Percentiles rank a stretch among this genome's conserved stretches.
Evolutionary conservation across 2,329 filamentous ascomycete genomes (phyloP).

Genomic region (Xylariales sp.): DNA sequence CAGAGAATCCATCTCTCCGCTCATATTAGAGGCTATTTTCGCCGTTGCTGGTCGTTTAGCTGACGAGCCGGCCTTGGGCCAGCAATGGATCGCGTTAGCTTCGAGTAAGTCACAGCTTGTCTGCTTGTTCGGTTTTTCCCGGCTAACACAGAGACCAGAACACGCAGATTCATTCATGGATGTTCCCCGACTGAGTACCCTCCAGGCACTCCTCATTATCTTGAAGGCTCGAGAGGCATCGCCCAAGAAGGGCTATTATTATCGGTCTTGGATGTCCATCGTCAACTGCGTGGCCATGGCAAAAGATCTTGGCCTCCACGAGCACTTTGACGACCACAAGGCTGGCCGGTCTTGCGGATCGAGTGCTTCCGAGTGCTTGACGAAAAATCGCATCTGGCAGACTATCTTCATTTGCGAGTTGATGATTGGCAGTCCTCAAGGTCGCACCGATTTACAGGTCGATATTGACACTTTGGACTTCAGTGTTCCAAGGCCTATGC

Average conservation of each 20-base stretch:
- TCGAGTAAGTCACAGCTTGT: slow-evolving; percentile 52
- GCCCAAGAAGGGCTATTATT: slow-evolving; percentile 92
- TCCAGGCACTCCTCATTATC: slow-evolving; percentile 83
- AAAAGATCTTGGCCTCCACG: slow-evolving; percentile 83
- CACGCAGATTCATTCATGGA: slow-evolving; percentile 95
- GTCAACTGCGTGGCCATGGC: slow-evolving; percentile 91
- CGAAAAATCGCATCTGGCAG: slow-evolving; percentile 88
- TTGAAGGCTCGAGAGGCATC: slow-evolving; percentile 89
- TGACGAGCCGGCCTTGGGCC: slow-evolving; percentile 77
- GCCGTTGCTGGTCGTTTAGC: slow-evolving; percentile 81
- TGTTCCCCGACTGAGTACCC: slow-evolving; percentile 80
- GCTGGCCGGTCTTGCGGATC: slow-evolving; percentile 67
- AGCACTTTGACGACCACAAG: slow-evolving; percentile 77
- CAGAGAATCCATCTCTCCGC: slow-evolving; percentile 77
- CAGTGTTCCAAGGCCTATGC: slow-evolving; percentile 55
- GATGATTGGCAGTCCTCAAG: slow-evolving; percentile 92
- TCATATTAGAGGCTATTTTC: slow-evolving; percentile 86
- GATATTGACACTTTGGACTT: slow-evolving; percentile 73
- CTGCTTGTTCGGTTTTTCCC: not conserved
- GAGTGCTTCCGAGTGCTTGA: slow-evolving; percentile 68
- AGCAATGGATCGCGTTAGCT: slow-evolving; percentile 89
- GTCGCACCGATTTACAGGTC: slow-evolving; percentile 78
- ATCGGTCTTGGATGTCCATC: slow-evolving; percentile 93
- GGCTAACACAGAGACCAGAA: slow-evolving; percentile 46
- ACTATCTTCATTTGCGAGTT: slow-evolving; percentile 79